Evolutionary conservation across 2,329 filamentous ascomycete genomes (phyloP).

Genomic region (Cryphonectria nitschkei): DNA sequence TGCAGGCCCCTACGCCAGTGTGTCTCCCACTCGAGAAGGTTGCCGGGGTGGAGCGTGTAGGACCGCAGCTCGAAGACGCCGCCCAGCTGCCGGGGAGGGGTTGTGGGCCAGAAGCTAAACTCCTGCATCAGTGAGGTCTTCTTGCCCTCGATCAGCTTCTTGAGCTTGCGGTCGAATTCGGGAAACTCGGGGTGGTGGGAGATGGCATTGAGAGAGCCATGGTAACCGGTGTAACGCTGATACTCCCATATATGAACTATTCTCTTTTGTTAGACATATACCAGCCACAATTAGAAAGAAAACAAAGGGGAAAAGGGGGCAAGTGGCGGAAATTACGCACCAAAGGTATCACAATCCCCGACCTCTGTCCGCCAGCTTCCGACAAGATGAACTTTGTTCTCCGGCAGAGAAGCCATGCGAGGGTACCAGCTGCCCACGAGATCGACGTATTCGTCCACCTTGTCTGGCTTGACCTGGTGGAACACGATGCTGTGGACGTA

Average conservation of each 20-base stretch:
- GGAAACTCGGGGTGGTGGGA: conserved; percentile 80
- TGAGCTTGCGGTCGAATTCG: conserved; percentile 83
- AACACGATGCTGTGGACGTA: conserved; percentile 98
- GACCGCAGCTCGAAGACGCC: conserved; percentile 95
- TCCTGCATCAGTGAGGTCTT: conserved; percentile 96
- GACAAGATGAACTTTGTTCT: conserved; percentile 94
- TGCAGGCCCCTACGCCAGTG: conserved; percentile 94
- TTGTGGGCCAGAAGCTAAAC: conserved; percentile 99
- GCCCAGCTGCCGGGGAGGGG: conserved; percentile 83
- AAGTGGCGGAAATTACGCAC: conserved; percentile 53
- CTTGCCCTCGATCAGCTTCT: conserved; percentile 82
- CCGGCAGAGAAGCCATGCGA: conserved; percentile 77
- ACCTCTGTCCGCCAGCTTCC: conserved; percentile 99
- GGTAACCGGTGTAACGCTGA: conserved; percentile 94
- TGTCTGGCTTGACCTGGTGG: conserved; percentile 93
- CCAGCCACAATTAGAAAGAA: not conserved
- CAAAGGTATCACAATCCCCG: conserved; percentile 94
- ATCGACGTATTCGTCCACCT: conserved; percentile 91
- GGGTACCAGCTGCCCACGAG: conserved; percentile 93
- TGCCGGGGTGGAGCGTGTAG: conserved; percentile 94
- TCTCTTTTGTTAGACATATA: conserved; percentile 17
- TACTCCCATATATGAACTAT: conserved; percentile 99
- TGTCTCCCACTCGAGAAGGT: conserved; percentile 96
- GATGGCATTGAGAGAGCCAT: conserved; percentile 86
- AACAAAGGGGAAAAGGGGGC: not conserved